These are phyloP conservation scores for Venturia asperata DNA, from an alignment of 2,329 filamentous ascomycete species.

Conservation along the genomic window DNA sequence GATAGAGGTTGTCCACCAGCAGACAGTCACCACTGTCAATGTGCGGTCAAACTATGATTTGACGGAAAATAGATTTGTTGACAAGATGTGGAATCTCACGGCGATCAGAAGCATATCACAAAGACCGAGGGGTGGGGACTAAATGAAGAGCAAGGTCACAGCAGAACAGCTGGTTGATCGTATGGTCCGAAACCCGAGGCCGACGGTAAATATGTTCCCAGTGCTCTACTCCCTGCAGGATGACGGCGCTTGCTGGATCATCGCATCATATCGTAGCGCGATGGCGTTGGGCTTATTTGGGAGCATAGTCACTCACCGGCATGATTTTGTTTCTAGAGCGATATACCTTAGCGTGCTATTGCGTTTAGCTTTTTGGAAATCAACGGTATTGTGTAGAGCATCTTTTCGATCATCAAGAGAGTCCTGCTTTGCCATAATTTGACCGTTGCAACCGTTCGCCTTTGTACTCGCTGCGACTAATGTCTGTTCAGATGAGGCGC, in stretches of 20 bases:
- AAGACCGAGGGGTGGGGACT: slow-evolving; percentile 16
- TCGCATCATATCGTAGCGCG: not conserved
- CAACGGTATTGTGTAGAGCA: not conserved
- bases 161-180: too few species aligned
- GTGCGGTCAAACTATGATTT: slow-evolving; percentile 42
- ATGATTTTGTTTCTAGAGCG: not conserved
- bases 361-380: not conserved
- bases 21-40: slow-evolving; percentile 38
- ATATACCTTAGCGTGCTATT: slow-evolving; percentile 3
- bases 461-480: not conserved
- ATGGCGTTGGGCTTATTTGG: slow-evolving; percentile 5
- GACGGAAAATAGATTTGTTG: slow-evolving; percentile 23
- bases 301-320: not conserved
- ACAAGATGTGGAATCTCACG: not conserved
- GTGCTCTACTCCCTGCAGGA: too few species aligned
- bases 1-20: slow-evolving; percentile 40
- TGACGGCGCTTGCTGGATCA: not conserved
- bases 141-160: not conserved
- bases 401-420: not conserved
- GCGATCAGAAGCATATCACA: not conserved
- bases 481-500: too few species aligned
- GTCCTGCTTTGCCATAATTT: not conserved
- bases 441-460: not conserved
- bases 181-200: too few species aligned
- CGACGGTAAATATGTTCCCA: too few species aligned